Conservation (phyloP, 768 basidiomycete genomes). For the Rhodotorula graminis region DNA sequence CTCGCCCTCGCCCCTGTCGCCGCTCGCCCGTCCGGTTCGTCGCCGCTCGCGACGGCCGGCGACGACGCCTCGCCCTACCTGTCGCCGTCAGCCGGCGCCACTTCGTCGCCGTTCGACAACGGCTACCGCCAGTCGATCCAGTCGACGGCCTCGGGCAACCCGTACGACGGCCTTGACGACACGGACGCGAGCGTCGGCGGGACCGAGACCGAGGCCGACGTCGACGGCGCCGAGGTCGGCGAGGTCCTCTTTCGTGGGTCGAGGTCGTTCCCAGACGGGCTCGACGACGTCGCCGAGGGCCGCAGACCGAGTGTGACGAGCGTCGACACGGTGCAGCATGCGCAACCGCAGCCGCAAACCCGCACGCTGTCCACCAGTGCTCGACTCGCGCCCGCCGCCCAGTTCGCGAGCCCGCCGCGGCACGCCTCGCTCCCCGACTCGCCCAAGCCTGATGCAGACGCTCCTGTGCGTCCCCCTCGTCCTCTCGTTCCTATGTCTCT, state of each 20-base stretch:
- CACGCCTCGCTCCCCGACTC: not conserved
- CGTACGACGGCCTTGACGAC: conserved; percentile 31
- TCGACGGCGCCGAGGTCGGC: conserved; percentile 16
- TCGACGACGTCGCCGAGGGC: not conserved
- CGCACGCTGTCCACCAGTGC: not conserved
- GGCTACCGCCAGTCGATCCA: not conserved
- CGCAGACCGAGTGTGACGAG: not conserved
- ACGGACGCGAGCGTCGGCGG: not conserved
- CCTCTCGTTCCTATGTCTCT: not conserved
- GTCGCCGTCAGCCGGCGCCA: not conserved
- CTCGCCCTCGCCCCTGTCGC: conserved; percentile 14
- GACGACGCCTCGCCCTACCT: not conserved
- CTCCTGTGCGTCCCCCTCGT: conserved; percentile 5
- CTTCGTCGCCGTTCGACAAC: not conserved
- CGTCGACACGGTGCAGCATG: not conserved
- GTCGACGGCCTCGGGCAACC: conserved; percentile 8
- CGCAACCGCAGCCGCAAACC: not conserved
- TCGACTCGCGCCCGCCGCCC: not conserved
- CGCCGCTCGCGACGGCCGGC: conserved; percentile 12
- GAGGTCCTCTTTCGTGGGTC: conserved; percentile 30
- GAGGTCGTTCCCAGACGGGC: not conserved
- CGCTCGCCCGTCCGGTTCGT: not conserved
- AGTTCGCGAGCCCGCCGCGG: not conserved
- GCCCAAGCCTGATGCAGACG: conserved; percentile 6
- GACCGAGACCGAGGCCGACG: not conserved